Evolutionary conservation across 305 asterid genomes (phyloP).

Genomic region (Galium porrigens): DNA sequence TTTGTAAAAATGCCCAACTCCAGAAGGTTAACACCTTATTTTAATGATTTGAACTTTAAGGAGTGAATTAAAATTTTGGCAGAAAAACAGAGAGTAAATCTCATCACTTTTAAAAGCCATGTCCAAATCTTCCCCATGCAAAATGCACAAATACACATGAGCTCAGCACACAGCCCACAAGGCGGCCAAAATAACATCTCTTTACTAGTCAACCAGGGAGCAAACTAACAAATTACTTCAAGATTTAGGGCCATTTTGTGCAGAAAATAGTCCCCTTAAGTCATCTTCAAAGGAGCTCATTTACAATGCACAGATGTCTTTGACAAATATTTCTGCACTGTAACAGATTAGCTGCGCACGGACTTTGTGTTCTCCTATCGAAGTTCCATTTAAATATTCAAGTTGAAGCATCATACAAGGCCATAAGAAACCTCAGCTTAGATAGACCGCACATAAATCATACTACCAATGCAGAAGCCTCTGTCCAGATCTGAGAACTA

Average conservation of each 20-base stretch:
- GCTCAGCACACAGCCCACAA: background rate
- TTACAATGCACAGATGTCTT: background rate
- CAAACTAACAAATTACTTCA: background rate
- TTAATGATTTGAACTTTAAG: background rate
- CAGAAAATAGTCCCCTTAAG: slow-evolving; percentile 1
- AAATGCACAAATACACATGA: background rate
- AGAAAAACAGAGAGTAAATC: background rate
- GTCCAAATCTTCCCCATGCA: background rate
- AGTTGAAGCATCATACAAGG: background rate
- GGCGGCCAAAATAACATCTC: background rate
- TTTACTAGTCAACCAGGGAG: background rate
- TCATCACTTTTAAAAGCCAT: background rate
- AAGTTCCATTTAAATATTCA: background rate
- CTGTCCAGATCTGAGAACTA: background rate
- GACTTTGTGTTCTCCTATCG: background rate
- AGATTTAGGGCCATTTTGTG: background rate
- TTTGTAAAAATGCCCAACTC: background rate
- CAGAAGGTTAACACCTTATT: background rate
- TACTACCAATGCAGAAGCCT: background rate
- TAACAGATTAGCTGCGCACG: background rate
- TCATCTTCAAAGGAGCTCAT: slow-evolving; percentile 1
- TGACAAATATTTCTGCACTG: background rate
- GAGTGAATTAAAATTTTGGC: background rate
- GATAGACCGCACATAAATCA: background rate
- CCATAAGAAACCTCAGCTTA: background rate